phyloP scores from a whole-genome alignment of 164 flowering plant genomes.

The Umbilicus rupestris region DNA sequence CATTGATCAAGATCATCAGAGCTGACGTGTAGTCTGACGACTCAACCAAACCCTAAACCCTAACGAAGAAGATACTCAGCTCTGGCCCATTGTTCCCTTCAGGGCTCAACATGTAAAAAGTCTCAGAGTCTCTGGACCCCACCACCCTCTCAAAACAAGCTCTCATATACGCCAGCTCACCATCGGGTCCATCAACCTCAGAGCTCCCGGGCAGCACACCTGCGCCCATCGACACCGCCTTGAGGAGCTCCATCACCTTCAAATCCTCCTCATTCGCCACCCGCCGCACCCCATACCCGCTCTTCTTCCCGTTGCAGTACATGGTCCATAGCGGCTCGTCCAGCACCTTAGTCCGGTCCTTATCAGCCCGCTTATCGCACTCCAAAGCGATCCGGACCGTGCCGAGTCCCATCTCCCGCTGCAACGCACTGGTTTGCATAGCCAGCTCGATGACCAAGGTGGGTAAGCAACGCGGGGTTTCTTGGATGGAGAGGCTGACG shows the following conservation, averaged over 20 bases:
- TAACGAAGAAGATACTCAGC: constrained; percentile 64
- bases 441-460: constrained; percentile 50
- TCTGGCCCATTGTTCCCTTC: constrained; percentile 73
- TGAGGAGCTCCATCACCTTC: constrained; percentile 50
- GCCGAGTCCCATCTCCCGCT: constrained; percentile 53
- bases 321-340: constrained; percentile 77
- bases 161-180: constrained; percentile 65
- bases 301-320: constrained; percentile 62
- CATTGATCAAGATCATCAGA: too few relatives aligned
- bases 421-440: constrained; percentile 45
- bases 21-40: too few relatives aligned
- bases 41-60: too few relatives aligned
- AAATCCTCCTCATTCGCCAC: constrained; percentile 58
- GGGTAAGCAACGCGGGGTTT: constrained; percentile 44
- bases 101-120: constrained; percentile 74
- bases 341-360: constrained; percentile 34
- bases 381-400: constrained; percentile 70
- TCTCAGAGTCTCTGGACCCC: constrained; percentile 75
- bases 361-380: constrained; percentile 46
- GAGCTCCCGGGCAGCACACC: constrained; percentile 52
- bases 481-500: constrained; percentile 56
- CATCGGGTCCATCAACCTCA: constrained; percentile 42
- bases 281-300: constrained; percentile 50
- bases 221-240: constrained; percentile 65
- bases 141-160: constrained; percentile 70